A percentile compares a stretch with the other conserved stretches of the same genome.
Evolutionary conservation across 2,329 filamentous ascomycete species (phyloP).

Genomic region (Hirsutella minnesotensis): DNA sequence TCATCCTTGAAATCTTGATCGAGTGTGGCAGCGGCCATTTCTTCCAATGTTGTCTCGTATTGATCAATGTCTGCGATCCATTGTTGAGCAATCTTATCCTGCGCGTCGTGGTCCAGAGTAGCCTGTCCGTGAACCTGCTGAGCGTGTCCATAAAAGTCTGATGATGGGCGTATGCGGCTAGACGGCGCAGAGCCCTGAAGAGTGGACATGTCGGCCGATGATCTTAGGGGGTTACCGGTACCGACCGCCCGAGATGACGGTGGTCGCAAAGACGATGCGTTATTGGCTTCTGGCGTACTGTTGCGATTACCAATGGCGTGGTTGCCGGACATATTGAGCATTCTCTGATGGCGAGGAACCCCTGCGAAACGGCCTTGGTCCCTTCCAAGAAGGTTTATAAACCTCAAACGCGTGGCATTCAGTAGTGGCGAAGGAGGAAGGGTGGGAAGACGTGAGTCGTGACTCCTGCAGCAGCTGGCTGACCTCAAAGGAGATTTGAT

Average conservation of each 20-base stretch:
- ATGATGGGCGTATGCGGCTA: conserved; percentile 81
- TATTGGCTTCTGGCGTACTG: conserved; percentile 87
- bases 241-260: conserved; percentile 68
- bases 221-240: conserved; percentile 75
- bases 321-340: conserved; percentile 56
- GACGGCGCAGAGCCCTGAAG: conserved; percentile 56
- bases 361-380: no score
- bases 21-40: conserved; percentile 97
- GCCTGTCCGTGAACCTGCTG: conserved; percentile 57
- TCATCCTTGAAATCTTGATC: conserved; percentile 99
- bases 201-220: conserved; percentile 90
- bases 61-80: conserved; percentile 99
- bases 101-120: conserved; percentile 62
- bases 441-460: neutral
- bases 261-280: conserved; percentile 69
- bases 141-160: conserved; percentile 80
- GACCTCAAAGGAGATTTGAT: conserved; percentile 60
- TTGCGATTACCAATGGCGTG: conserved; percentile 76
- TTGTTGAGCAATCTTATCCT: conserved; percentile 91
- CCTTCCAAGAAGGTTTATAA: neutral
- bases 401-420: neutral
- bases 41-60: conserved; percentile 95
- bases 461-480: conserved; percentile 73
- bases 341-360: conserved; percentile 9
- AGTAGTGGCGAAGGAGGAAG: neutral